Percentiles rank a stretch among this genome's conserved stretches.
phyloP scores from a whole-genome alignment of 2,329 filamentous ascomycete species.

The Colletotrichum spaethianum region DNA sequence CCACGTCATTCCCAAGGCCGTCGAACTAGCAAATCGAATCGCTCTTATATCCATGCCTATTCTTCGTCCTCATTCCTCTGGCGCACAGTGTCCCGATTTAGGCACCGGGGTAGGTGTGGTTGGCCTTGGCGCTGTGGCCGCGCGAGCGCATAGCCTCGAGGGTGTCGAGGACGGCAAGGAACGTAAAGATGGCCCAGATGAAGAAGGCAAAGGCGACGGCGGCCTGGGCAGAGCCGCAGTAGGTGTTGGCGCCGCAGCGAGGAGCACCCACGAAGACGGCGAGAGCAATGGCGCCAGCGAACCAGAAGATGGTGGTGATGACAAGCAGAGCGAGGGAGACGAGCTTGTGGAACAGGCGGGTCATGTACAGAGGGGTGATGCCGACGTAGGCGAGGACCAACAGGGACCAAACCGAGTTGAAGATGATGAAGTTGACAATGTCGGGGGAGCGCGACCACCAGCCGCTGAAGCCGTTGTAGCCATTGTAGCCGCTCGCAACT shows the following conservation, averaged over 20 bases:
- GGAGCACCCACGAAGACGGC: constrained; percentile 75
- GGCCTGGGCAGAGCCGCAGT: constrained; percentile 74
- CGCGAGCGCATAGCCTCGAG: constrained; percentile 60
- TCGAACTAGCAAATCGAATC: neutral
- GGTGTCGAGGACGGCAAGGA: constrained; percentile 62
- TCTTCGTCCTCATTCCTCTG: neutral
- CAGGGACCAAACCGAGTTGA: constrained; percentile 82
- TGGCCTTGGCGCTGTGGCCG: constrained; percentile 48
- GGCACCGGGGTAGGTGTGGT: constrained; percentile 41
- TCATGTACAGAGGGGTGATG: constrained; percentile 75
- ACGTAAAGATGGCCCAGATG: constrained; percentile 68
- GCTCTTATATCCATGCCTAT: neutral
- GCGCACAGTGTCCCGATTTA: neutral
- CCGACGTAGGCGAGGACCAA: constrained; percentile 80
- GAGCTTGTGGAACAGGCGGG: constrained; percentile 73
- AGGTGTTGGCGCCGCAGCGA: constrained; percentile 64
- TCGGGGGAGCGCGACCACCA: constrained; percentile 59
- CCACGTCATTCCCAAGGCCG: constrained; percentile 22
- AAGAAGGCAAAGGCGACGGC: constrained; percentile 77
- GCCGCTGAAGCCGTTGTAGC: constrained; percentile 42
- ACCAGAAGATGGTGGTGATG: constrained; percentile 90
- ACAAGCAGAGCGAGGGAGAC: constrained; percentile 77
- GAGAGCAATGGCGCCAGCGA: constrained; percentile 85
- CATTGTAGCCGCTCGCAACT: constrained; percentile 68
- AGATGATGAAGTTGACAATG: constrained; percentile 83